Base-by-base conservation (phyloP, 1,139 yeast species). In the Debaryomyces udenii region DNA sequence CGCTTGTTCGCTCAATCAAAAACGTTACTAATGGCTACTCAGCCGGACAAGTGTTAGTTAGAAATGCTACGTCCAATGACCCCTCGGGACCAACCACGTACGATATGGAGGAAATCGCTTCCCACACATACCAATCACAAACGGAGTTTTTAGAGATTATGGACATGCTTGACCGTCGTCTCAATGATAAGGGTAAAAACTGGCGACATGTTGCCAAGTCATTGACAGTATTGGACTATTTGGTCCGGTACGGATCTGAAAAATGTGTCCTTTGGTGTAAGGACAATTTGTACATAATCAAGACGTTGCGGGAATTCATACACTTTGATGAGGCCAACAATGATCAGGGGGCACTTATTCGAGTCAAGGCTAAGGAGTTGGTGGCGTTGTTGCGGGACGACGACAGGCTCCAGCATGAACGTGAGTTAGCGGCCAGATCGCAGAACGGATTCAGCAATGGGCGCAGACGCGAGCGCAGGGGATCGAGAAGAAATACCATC, bases 171-270 rank as follows among this genome's bases (percentile, higher is more conserved):
- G 99, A 91, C 66, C 83, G 91, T 53, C 78, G 99, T 50, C 73
- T 94, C 53, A 93, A 93, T 59, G 99, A 93, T 59, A 91, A 91
- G 70, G 99, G 99, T 45, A 93, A 91, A 63, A 88, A 93, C 66
- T 93, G 99, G 99, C 80, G 97, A 51, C 99, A 93, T 64, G 93
- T 93, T 34, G 93, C 95, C 50, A 94, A 93, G 64, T 81, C 95
- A 2, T 74, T 93, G 52, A 87, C 96, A 1, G 86, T 93, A 10
- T 74, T 93, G 55, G 98, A 93, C 58, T 93, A 85, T 63, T 74
- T 93, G 50, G 90, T 93, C 18, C 80, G 95, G 52, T 80, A 76
- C 49, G 99, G 98, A 18, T 79, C 93, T 22, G 97, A 93, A 52
- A 86, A 87, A 54, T 94, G 94, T 56, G 96, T 93, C 6, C 71